These are phyloP conservation scores for Backusella parvicylindrica DNA, from an alignment of 192 early-diverging fungal genomes.

Conservation along the genomic window DNA sequence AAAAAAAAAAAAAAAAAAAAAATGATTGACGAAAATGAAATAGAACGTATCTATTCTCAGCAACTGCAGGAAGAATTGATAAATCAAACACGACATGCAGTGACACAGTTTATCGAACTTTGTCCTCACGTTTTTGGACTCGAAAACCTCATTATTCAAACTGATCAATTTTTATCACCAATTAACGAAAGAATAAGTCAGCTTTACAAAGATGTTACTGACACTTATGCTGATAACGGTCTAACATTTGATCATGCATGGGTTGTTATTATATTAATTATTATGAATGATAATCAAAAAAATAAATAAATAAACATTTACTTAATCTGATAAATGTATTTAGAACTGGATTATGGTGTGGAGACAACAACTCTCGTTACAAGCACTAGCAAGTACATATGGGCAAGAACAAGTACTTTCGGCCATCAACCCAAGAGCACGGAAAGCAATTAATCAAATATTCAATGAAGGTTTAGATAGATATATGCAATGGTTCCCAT, in stretches of 20 bases:
- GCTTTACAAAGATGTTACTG: conserved; percentile 16
- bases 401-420: conserved; percentile 20
- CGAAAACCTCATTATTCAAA: conserved; percentile 9
- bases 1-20: neutral
- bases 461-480: conserved; percentile 17
- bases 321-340: neutral
- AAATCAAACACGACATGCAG: conserved; percentile 11
- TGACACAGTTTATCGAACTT: conserved; percentile 12
- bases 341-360: conserved; percentile 33
- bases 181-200: conserved; percentile 11
- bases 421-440: conserved; percentile 20
- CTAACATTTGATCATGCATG: conserved; percentile 29
- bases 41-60: conserved; percentile 18
- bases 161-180: neutral
- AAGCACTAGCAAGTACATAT: conserved; percentile 9
- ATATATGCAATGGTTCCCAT: conserved; percentile 38
- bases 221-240: conserved; percentile 14
- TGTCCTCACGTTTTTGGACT: conserved; percentile 27
- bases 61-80: conserved; percentile 23
- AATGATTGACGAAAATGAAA: conserved; percentile 19
- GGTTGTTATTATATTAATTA: neutral
- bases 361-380: conserved; percentile 32
- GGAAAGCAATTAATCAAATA: conserved; percentile 27
- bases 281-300: neutral
- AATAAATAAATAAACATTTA: neutral